Evolutionary conservation across 1,139 yeast species (phyloP).

Genomic region (Diutina sp.): DNA sequence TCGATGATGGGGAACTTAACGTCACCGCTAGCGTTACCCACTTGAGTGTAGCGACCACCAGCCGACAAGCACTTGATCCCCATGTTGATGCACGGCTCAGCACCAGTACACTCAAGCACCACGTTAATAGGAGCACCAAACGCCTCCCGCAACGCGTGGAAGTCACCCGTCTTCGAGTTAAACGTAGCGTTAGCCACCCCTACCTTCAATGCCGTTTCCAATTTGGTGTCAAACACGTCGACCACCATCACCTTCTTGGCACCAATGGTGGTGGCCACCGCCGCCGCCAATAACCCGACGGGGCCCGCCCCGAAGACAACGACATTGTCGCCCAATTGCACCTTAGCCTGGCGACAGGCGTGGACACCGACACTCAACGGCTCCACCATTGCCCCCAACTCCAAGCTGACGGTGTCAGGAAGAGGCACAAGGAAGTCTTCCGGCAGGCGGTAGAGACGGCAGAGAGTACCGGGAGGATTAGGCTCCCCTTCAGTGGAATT

Average conservation of each 20-base stretch:
- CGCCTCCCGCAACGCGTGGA: slow-evolving; percentile 22
- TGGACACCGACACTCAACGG: slow-evolving; percentile 84
- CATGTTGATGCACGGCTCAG: slow-evolving; percentile 51
- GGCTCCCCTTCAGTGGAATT: slow-evolving; percentile 23
- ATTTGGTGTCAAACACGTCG: slow-evolving; percentile 48
- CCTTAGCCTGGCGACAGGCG: slow-evolving; percentile 57
- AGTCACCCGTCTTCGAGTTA: slow-evolving; percentile 31
- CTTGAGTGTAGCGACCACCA: slow-evolving; percentile 63
- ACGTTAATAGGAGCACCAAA: slow-evolving; percentile 41
- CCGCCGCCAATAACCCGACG: slow-evolving; percentile 71
- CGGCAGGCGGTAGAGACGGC: slow-evolving; percentile 63
- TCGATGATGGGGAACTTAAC: slow-evolving; percentile 66
- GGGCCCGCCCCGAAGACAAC: slow-evolving; percentile 92
- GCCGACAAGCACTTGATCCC: slow-evolving; percentile 45
- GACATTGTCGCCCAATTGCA: slow-evolving; percentile 61
- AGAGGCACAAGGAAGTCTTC: slow-evolving; percentile 74
- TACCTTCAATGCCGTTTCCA: slow-evolving; percentile 43
- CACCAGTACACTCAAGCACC: slow-evolving; percentile 66
- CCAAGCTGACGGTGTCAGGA: slow-evolving; percentile 66
- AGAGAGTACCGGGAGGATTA: slow-evolving; percentile 56
- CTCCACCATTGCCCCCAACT: slow-evolving; percentile 83
- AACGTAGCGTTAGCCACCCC: slow-evolving; percentile 49
- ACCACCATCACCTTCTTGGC: slow-evolving; percentile 58
- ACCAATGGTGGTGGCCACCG: slow-evolving; percentile 73
- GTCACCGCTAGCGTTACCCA: slow-evolving; percentile 61